Evolutionary conservation across 208 protist species (phyloP), one percentile per base, ranked within the genome.

Genomic region (Wallacemonas sp.): DNA sequence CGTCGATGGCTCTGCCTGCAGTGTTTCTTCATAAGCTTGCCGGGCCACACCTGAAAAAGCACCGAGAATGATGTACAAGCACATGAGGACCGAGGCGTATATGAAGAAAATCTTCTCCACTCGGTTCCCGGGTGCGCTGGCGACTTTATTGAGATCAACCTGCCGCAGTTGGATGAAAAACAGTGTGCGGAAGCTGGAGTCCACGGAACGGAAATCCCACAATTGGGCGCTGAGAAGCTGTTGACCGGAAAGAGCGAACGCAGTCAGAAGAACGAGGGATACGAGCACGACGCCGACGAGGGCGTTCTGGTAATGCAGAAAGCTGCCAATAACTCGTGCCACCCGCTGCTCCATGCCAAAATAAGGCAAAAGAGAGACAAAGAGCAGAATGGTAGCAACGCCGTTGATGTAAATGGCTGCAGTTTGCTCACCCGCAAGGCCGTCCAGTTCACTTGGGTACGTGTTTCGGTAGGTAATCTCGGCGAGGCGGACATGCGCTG

Each of bases 101-200:
- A 86, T 46, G n/a, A 72, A 24, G 51, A 81, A 81, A 12, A 68
- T 63, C 26, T 62, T 42, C 28, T 21, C 61, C 17, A 51, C 15
- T 4, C 33, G 45, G 22, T 68, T 56, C 19, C 39, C 30, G 31
- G 27, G 28, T 9, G 68, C 39, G 15, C 45, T 36, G 5, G 56
- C 38, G 34, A 89, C 14, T 6, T 45, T 55, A 36, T 66, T 39
- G 27, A 82, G 39, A 68, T 81, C 73, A 12, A 86, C 61, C 41
- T 85, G 70, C 9, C 82, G 77, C 31, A 80, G 22, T 34, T 84
- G 62, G 34, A 89, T 66, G 21, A 60, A 65, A 14, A 89, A 46
- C 1, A 86, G 54, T 11, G 47, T 75, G 45, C 59, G 34, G 41
- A 80, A 77, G 26, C 63, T 26, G 15, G 44, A 30, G 44, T 77